phyloP scores from a whole-genome alignment of 1,139 yeast genomes.

The Lodderomyces metapsilosis region DNA sequence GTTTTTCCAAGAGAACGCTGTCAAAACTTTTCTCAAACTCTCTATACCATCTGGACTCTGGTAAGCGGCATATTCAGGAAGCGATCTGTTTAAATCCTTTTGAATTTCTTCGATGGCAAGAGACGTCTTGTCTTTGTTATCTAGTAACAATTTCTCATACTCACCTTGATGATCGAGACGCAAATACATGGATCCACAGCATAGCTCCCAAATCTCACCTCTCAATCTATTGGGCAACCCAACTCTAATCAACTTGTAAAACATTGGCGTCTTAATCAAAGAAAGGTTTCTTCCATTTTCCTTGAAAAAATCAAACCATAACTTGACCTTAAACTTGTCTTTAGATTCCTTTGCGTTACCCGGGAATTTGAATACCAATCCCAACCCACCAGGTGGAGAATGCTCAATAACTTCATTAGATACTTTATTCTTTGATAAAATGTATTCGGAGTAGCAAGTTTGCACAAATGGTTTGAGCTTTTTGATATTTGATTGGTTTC shows the following conservation, averaged over 20 bases:
- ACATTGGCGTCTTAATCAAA: conserved; percentile 69
- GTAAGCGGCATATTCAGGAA: conserved; percentile 96
- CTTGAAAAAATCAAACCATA: conserved; percentile 90
- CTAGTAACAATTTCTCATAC: conserved; percentile 57
- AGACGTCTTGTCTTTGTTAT: conserved; percentile 62
- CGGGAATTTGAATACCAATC: conserved; percentile 79
- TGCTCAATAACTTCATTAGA: conserved; percentile 43
- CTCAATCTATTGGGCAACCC: conserved; percentile 90
- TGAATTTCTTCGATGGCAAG: conserved; percentile 95
- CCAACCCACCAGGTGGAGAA: conserved; percentile 85
- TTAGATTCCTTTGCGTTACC: conserved; percentile 78
- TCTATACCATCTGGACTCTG: conserved; percentile 83
- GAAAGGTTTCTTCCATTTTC: conserved; percentile 84
- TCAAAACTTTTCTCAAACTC: conserved; percentile 79
- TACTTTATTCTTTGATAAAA: conserved; percentile 59
- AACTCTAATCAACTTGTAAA: conserved; percentile 78
- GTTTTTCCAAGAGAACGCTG: conserved; percentile 95
- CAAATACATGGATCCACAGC: conserved; percentile 80
- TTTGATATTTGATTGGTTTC: conserved; percentile 63
- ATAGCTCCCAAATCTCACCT: conserved; percentile 95
- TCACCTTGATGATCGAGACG: conserved; percentile 63
- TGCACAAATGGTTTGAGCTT: conserved; percentile 63
- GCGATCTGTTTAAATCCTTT: conserved; percentile 87
- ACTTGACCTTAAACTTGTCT: conserved; percentile 82
- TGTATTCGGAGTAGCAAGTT: conserved; percentile 82